Evolutionary conservation across 2,329 filamentous ascomycete species (phyloP).

Genomic region (Akanthomyces dipterigenus): DNA sequence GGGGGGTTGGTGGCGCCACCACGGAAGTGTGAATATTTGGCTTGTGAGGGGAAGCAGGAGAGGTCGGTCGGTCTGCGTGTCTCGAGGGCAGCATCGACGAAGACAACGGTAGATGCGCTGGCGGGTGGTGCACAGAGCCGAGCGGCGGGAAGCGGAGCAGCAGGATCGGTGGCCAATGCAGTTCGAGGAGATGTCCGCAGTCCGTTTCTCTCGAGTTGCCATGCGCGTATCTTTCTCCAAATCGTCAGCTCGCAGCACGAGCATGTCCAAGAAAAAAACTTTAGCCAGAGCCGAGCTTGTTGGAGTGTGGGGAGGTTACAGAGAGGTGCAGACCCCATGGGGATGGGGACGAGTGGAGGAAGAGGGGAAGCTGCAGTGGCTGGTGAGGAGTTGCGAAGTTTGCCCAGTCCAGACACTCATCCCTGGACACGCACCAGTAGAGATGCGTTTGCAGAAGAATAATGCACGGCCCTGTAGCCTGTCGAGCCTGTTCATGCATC

Average conservation of each 20-base stretch:
- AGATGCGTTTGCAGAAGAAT: too few relatives aligned
- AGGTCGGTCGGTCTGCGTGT: conserved; percentile 8
- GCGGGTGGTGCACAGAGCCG: background rate
- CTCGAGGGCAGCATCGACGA: background rate
- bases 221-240: conserved; percentile 7
- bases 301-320: conserved; percentile 8
- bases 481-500: background rate
- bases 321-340: conserved; percentile 11
- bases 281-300: conserved; percentile 10
- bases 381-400: background rate
- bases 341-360: conserved; percentile 9
- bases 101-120: background rate
- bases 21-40: background rate
- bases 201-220: background rate
- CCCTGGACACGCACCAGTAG: background rate
- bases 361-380: conserved; percentile 5
- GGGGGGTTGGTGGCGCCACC: background rate
- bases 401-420: background rate
- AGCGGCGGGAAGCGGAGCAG: background rate
- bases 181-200: background rate
- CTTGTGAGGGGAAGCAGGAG: conserved; percentile 11
- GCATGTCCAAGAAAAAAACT: background rate
- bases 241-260: conserved; percentile 3
- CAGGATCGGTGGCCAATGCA: background rate
- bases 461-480: background rate